These are phyloP conservation scores for Telopea speciosissima DNA, from an alignment of 177 flowering plant species.

Conservation along the genomic window DNA sequence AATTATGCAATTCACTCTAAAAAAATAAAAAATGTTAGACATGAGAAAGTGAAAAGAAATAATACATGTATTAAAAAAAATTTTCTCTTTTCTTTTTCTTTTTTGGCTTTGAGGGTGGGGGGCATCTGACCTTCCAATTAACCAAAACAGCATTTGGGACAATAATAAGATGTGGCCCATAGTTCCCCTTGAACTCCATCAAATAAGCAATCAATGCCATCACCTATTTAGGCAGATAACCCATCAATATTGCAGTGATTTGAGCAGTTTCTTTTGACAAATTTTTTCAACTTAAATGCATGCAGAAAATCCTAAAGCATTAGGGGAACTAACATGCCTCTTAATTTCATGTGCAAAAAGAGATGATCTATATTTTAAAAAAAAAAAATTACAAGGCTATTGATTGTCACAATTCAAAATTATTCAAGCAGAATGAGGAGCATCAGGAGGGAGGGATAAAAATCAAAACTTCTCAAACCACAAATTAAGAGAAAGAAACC, in stretches of 20 bases:
- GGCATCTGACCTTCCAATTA: conserved; percentile 83
- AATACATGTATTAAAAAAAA: neutral
- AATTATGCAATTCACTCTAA: conserved; percentile 91
- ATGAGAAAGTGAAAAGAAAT: neutral
- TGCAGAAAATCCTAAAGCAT: neutral
- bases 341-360: no score
- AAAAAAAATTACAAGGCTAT: no score
- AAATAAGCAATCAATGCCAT: conserved; percentile 97
- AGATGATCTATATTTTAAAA: no score
- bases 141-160: conserved; percentile 99
- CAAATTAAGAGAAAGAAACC: conserved; percentile 29
- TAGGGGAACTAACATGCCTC: no score
- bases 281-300: neutral
- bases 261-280: neutral
- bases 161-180: conserved; percentile 99
- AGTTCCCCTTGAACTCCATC: conserved; percentile 98
- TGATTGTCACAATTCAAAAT: neutral
- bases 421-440: neutral
- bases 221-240: conserved; percentile 42
- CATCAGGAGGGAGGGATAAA: neutral
- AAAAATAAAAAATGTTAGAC: conserved; percentile 15
- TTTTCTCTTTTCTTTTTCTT: no score
- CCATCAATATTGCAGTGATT: neutral
- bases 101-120: neutral
- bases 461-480: neutral